Percentiles rank a stretch among this genome's conserved stretches.
Evolutionary conservation across 768 basidiomycete species (phyloP).

Genomic region (Leucosporidium yakuticum): DNA sequence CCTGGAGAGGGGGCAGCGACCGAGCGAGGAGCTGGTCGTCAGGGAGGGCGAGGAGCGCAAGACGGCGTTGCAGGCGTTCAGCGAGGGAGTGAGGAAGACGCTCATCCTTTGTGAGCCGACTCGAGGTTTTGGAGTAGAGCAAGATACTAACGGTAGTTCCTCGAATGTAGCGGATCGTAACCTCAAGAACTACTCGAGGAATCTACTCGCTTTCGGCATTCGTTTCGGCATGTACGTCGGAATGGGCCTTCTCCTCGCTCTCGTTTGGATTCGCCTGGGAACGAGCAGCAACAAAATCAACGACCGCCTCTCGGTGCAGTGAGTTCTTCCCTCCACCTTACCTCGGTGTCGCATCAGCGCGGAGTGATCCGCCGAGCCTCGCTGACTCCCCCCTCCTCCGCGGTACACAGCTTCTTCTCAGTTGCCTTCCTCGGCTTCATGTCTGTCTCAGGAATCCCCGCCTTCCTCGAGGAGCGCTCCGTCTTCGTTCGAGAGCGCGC

Average conservation of each 20-base stretch:
- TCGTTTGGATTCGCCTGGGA: conserved; percentile 50
- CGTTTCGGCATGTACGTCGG: conserved; percentile 40
- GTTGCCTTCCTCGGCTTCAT: conserved; percentile 49
- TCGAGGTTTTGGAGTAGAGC: too few species aligned
- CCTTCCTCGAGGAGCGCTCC: conserved; percentile 56
- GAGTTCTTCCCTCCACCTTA: conserved; percentile 41
- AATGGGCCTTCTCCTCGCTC: conserved; percentile 46
- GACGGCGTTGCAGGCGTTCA: too few species aligned
- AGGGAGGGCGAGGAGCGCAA: too few species aligned
- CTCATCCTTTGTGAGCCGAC: too few species aligned
- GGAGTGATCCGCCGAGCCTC: conserved; percentile 46
- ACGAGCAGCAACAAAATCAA: conserved; percentile 39
- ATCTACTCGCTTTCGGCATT: conserved; percentile 57
- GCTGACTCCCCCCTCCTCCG: conserved; percentile 47
- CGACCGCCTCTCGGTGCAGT: conserved; percentile 35
- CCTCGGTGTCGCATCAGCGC: neutral
- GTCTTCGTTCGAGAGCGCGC: conserved; percentile 56
- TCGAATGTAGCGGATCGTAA: conserved; percentile 48
- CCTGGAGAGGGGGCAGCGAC: neutral
- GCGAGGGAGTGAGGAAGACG: too few species aligned
- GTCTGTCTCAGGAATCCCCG: conserved; percentile 55
- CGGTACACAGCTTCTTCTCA: conserved; percentile 48
- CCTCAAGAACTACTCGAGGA: conserved; percentile 52
- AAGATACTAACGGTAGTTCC: conserved; percentile 21
- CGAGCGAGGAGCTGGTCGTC: too few species aligned